Conservation (phyloP, 805 yeast genomes). For the Ogataea pini region DNA sequence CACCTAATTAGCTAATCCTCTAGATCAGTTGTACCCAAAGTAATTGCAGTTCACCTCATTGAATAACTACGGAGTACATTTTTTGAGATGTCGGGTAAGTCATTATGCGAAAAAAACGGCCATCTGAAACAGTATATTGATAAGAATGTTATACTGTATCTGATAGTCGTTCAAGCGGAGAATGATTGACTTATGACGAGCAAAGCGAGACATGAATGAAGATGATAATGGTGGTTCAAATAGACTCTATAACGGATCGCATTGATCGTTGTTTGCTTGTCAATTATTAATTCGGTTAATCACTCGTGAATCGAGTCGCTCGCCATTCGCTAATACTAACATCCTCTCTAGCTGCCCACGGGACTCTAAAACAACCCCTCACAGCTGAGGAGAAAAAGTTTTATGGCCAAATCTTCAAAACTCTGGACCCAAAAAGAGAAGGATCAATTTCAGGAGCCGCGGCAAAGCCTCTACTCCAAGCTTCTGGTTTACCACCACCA, state of each 20-base stretch:
- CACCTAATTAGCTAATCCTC: too few species aligned
- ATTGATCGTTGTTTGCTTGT: too few species aligned
- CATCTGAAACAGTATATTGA: not conserved
- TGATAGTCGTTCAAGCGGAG: too few species aligned
- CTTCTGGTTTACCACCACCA: conserved; percentile 77
- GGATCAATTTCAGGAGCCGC: conserved; percentile 89
- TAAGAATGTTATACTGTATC: not conserved
- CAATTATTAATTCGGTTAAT: too few species aligned
- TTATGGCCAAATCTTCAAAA: conserved; percentile 73
- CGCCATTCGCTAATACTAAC: too few species aligned
- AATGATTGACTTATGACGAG: too few species aligned
- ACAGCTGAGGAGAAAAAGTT: conserved; percentile 75
- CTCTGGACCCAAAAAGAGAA: conserved; percentile 73
- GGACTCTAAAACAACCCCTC: conserved; percentile 38
- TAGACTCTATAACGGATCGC: too few species aligned
- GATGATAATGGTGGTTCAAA: too few species aligned
- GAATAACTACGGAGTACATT: not conserved
- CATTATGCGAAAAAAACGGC: not conserved
- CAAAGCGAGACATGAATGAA: too few species aligned
- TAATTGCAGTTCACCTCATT: not conserved
- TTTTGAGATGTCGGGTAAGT: conserved; percentile 19
- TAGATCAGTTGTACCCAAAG: not conserved
- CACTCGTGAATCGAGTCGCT: too few species aligned
- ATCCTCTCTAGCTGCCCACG: conserved; percentile 14
- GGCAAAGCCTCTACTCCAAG: conserved; percentile 80